These are phyloP conservation scores for Teunomyces kruisii DNA, from an alignment of 805 yeast species.

Conservation along the genomic window DNA sequence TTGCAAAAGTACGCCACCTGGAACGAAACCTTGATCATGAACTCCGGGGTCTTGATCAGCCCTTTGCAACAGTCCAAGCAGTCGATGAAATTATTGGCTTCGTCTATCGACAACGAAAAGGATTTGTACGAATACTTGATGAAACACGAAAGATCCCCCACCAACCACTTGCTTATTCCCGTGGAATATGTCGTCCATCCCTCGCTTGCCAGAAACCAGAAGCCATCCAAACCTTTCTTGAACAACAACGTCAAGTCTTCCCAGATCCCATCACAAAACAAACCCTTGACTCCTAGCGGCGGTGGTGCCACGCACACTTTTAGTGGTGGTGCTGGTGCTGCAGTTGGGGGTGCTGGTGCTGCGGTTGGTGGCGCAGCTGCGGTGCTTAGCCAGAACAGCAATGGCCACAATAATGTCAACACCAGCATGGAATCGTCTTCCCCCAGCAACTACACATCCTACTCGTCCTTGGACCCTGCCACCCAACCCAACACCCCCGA, in stretches of 20 bases:
- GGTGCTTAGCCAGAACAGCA: not conserved
- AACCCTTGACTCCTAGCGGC: not conserved
- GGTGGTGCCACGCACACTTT: not conserved
- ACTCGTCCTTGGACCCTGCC: conserved; percentile 36
- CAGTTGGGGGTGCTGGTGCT: not conserved
- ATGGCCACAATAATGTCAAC: not conserved
- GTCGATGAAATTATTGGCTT: conserved; percentile 78
- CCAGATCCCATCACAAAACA: not conserved
- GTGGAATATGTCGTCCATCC: conserved; percentile 74
- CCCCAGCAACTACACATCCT: conserved; percentile 1
- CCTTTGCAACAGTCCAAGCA: conserved; percentile 60
- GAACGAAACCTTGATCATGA: conserved; percentile 78
- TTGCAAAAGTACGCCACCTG: conserved; percentile 86
- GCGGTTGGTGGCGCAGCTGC: not conserved
- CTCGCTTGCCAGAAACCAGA: conserved; percentile 45
- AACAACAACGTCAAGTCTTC: conserved; percentile 10
- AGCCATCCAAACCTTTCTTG: conserved; percentile 35
- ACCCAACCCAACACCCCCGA: conserved; percentile 29
- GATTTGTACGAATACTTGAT: conserved; percentile 73
- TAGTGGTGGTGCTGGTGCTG: not conserved
- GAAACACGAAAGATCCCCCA: conserved; percentile 39
- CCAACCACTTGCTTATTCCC: conserved; percentile 47
- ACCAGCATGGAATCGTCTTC: not conserved
- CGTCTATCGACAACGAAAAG: conserved; percentile 77
- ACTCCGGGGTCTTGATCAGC: conserved; percentile 77